These are phyloP conservation scores for Syncephalastrum racemosum DNA, from an alignment of 371 early-diverging fungal species.

Conservation along the genomic window DNA sequence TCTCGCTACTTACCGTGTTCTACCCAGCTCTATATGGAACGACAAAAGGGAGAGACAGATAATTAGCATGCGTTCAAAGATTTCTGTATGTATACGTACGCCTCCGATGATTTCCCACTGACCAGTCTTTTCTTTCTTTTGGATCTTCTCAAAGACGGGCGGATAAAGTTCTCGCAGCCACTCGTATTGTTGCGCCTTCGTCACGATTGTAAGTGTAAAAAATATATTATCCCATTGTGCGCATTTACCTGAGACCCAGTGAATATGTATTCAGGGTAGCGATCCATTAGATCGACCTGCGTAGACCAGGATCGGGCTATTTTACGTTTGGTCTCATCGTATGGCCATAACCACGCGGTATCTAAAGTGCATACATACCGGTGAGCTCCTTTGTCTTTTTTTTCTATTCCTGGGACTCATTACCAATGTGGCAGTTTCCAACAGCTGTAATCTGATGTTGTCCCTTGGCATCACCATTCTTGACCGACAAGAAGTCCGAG, in stretches of 20 bases:
- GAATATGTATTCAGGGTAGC: constrained; percentile 87
- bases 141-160: constrained; percentile 73
- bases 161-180: constrained; percentile 90
- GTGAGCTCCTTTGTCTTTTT: too few species aligned
- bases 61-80: neutral
- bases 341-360: constrained; percentile 91
- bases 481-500: constrained; percentile 59
- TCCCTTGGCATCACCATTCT: constrained; percentile 43
- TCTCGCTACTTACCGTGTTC: constrained; percentile 41
- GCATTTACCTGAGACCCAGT: constrained; percentile 80
- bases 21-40: constrained; percentile 44
- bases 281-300: constrained; percentile 82
- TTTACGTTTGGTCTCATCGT: constrained; percentile 95
- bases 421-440: constrained; percentile 88
- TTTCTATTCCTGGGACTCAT: constrained; percentile 26
- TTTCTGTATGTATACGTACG: constrained; percentile 23
- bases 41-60: constrained; percentile 1
- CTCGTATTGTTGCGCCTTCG: constrained; percentile 84
- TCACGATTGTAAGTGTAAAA: neutral
- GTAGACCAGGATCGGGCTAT: constrained; percentile 91
- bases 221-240: neutral
- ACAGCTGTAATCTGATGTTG: constrained; percentile 74
- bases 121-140: constrained; percentile 66
- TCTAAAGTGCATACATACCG: constrained; percentile 26
- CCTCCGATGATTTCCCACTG: constrained; percentile 96